These are phyloP conservation scores for Coniochaeta hoffmannii DNA, from an alignment of 2,329 filamentous ascomycete genomes.

Conservation along the genomic window DNA sequence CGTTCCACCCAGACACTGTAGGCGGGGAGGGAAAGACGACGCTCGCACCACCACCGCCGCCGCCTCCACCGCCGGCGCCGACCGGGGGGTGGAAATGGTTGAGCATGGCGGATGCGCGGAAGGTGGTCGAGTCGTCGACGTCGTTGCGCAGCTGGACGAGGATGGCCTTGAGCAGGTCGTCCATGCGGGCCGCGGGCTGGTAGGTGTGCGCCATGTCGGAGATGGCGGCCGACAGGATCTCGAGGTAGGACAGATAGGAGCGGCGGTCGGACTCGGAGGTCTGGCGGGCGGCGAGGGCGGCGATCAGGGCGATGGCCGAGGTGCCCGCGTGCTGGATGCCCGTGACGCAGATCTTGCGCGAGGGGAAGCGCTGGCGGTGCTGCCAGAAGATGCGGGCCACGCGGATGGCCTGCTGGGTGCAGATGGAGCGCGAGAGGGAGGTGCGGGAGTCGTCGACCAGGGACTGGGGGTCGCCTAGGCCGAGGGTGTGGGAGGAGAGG, in stretches of 20 bases:
- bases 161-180: slow-evolving; percentile 43
- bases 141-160: slow-evolving; percentile 36
- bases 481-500: slow-evolving; percentile 12
- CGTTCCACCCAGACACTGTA: slow-evolving; percentile 2
- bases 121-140: slow-evolving; percentile 11
- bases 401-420: slow-evolving; percentile 45
- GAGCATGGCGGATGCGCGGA: slow-evolving; percentile 4
- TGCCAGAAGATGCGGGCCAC: slow-evolving; percentile 48
- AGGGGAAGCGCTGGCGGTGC: slow-evolving; percentile 43
- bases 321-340: slow-evolving; percentile 47
- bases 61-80: background rate
- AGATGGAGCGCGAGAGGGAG: slow-evolving; percentile 41
- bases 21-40: background rate
- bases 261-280: slow-evolving; percentile 26
- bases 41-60: slow-evolving; percentile 4
- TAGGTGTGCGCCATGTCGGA: slow-evolving; percentile 45
- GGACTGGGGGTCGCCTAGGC: slow-evolving; percentile 23
- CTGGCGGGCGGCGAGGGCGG: slow-evolving; percentile 30
- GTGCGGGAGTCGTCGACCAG: slow-evolving; percentile 33
- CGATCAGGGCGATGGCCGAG: slow-evolving; percentile 45
- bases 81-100: slow-evolving; percentile 1
- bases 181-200: slow-evolving; percentile 46
- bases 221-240: slow-evolving; percentile 42
- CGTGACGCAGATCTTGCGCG: slow-evolving; percentile 40
- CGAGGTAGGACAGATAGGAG: slow-evolving; percentile 38